Evolutionary conservation across 192 early-diverging fungal species (phyloP).

Genomic region (Geranomyces michiganensis): DNA sequence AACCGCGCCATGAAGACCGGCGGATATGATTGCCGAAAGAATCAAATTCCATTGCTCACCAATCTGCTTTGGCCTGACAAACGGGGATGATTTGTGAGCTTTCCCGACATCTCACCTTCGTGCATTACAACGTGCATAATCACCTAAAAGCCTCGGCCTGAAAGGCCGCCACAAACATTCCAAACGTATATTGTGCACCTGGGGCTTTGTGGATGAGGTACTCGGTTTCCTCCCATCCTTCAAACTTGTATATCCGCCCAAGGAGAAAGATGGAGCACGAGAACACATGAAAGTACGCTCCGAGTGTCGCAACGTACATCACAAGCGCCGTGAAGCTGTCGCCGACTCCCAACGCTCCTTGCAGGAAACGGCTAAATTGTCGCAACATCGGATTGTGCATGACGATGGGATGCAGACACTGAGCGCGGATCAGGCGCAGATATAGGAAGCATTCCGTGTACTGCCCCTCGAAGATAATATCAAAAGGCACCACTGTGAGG

Average conservation of each 20-base stretch:
- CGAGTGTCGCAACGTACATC: conserved; percentile 35
- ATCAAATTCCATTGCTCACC: conserved; percentile 44
- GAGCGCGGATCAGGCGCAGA: conserved; percentile 36
- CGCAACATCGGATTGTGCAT: conserved; percentile 32
- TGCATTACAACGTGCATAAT: not conserved
- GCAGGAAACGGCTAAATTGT: conserved; percentile 17
- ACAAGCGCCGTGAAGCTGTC: conserved; percentile 47
- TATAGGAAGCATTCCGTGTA: conserved; percentile 36
- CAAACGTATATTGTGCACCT: conserved; percentile 46
- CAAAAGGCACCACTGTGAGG: conserved; percentile 38
- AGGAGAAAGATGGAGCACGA: conserved; percentile 44
- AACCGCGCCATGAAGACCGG: conserved; percentile 43
- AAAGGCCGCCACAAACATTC: conserved; percentile 48
- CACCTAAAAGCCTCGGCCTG: conserved; percentile 47
- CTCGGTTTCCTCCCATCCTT: conserved; percentile 31
- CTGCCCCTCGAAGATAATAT: conserved; percentile 26
- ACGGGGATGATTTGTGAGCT: not conserved
- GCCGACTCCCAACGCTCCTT: conserved; percentile 40
- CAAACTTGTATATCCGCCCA: conserved; percentile 33
- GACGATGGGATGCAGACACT: conserved; percentile 30
- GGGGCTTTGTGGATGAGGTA: conserved; percentile 25
- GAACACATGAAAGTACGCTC: conserved; percentile 46
- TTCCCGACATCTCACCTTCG: too few species aligned
- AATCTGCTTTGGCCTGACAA: conserved; percentile 3
- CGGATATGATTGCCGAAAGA: conserved; percentile 40